phyloP scores from a whole-genome alignment of 179 eudicot species.

The Vitellaria paradoxa region DNA sequence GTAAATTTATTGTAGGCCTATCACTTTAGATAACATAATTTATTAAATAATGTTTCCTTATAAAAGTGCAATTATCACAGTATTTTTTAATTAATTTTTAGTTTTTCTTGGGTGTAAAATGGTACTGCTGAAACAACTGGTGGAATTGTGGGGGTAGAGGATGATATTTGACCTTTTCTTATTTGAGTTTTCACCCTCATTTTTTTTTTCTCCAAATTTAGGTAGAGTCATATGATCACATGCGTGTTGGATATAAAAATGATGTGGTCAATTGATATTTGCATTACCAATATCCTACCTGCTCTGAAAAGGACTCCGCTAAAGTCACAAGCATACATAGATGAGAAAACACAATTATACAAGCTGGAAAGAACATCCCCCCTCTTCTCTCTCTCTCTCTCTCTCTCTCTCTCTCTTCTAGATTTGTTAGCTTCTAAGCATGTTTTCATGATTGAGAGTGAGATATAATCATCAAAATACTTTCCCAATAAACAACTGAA shows the following conservation, averaged over 20 bases:
- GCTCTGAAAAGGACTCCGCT: neutral
- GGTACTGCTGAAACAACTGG: no score
- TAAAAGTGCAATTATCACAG: no score
- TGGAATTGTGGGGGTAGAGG: no score
- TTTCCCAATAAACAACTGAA: constrained; percentile 18
- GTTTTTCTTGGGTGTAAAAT: no score
- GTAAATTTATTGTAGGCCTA: no score
- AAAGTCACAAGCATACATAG: neutral
- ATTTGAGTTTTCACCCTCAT: no score
- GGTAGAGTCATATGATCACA: neutral
- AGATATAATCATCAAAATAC: constrained; percentile 15
- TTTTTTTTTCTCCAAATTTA: no score
- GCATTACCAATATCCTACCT: constrained; percentile 3
- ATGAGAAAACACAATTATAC: neutral
- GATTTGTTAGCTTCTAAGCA: constrained; percentile 73
- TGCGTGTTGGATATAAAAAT: neutral
- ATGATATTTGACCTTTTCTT: no score
- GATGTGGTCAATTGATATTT: neutral
- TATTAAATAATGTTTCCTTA: no score
- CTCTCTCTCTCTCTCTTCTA: neutral
- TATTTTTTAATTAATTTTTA: no score
- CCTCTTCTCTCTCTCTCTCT: neutral
- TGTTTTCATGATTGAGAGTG: constrained; percentile 55
- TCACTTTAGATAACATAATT: no score
- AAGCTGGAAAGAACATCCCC: neutral